Conservation (phyloP, 1,139 yeast species). For the Sugiyamaella novakii region DNA sequence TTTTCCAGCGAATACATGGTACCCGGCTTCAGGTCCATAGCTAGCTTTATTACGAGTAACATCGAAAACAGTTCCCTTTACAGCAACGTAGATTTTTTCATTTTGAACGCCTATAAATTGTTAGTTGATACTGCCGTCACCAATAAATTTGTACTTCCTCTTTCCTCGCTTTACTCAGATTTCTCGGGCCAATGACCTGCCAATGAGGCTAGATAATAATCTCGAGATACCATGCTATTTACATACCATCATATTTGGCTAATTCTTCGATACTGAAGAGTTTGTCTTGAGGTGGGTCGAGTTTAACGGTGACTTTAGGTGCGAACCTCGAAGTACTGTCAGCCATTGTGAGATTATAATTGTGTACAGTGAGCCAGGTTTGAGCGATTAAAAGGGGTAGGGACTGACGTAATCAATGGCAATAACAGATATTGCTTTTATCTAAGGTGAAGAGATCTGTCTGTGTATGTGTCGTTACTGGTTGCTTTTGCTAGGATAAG, state of each 20-base stretch:
- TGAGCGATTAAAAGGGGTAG: too few relatives aligned
- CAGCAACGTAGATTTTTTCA: constrained; percentile 64
- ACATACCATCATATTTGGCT: constrained; percentile 51
- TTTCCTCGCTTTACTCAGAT: too few relatives aligned
- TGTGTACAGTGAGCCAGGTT: too few relatives aligned
- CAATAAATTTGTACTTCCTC: too few relatives aligned
- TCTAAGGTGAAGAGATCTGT: too few relatives aligned
- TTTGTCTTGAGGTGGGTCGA: constrained; percentile 53
- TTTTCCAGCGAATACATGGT: constrained; percentile 71
- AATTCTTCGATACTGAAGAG: constrained; percentile 48
- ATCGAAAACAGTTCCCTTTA: constrained; percentile 76
- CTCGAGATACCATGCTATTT: background rate
- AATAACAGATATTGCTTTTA: too few relatives aligned
- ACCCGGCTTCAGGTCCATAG: constrained; percentile 77
- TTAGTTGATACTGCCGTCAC: too few relatives aligned
- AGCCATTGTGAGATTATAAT: constrained; percentile 13
- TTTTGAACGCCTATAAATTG: constrained; percentile 43
- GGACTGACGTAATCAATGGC: too few relatives aligned
- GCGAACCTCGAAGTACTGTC: constrained; percentile 39
- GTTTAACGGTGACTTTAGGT: constrained; percentile 53
- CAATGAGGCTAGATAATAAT: too few relatives aligned
- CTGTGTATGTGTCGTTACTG: too few relatives aligned
- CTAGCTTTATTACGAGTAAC: constrained; percentile 64
- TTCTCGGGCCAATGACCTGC: too few relatives aligned
- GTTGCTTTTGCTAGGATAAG: too few relatives aligned